Percentiles rank a stretch among this genome's conserved stretches.
phyloP scores from a whole-genome alignment of 352 stramenopile species.

The Blastocystis sp. region DNA sequence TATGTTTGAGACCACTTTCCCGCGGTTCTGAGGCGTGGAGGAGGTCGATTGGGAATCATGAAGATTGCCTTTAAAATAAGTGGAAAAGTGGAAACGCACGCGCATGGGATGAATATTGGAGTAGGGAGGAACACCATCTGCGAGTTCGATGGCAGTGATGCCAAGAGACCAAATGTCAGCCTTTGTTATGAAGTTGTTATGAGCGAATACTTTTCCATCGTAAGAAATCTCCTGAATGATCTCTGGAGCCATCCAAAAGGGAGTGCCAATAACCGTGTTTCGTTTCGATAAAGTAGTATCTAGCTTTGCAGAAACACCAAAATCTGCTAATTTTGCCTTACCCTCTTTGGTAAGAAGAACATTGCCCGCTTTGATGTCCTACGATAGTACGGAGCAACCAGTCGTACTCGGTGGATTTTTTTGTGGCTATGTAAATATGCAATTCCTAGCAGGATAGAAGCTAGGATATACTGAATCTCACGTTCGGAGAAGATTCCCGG shows the following conservation, averaged over 20 bases:
- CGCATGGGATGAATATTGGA: conserved; percentile 92
- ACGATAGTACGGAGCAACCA: not conserved
- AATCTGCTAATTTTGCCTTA: conserved; percentile 66
- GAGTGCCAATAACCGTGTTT: conserved; percentile 89
- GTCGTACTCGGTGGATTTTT: conserved; percentile 65
- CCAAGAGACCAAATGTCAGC: conserved; percentile 96
- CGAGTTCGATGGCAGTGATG: conserved; percentile 97
- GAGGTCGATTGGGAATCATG: conserved; percentile 89
- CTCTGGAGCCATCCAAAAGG: conserved; percentile 85
- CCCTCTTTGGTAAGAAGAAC: conserved; percentile 66
- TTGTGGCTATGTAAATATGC: conserved; percentile 64
- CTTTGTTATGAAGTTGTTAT: not conserved
- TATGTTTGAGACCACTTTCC: conserved; percentile 69
- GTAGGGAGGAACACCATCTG: conserved; percentile 87
- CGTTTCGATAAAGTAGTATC: conserved; percentile 93
- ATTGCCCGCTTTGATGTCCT: conserved; percentile 67
- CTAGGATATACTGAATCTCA: conserved; percentile 61
- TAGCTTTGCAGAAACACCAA: conserved; percentile 82
- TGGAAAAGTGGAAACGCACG: not conserved
- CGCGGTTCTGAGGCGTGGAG: conserved; percentile 73
- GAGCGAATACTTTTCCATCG: conserved; percentile 79
- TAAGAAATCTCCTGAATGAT: conserved; percentile 85
- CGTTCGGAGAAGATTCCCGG: conserved; percentile 48
- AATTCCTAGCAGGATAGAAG: conserved; percentile 65
- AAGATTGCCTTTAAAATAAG: conserved; percentile 80